phyloP scores from a whole-genome alignment of 176 grass and related monocot species.

The Aegilops tauschii region DNA sequence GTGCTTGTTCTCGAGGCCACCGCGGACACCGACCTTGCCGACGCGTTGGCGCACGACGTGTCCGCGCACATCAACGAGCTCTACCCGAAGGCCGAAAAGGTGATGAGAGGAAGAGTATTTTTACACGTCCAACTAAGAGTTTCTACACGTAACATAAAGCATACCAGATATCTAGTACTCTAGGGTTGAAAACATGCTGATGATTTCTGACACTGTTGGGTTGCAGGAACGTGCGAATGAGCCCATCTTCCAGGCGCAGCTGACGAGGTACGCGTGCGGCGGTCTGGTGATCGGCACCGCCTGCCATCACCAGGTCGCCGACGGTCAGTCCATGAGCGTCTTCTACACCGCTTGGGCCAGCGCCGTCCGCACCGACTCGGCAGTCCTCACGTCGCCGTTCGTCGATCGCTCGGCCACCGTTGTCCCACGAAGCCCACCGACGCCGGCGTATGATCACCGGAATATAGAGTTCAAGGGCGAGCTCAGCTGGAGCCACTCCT shows the following conservation, averaged over 20 bases:
- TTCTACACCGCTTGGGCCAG: not conserved
- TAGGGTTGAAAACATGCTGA: not conserved
- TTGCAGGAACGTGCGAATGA: not conserved
- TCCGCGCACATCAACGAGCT: not conserved
- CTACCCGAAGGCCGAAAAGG: not conserved
- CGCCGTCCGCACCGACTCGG: not conserved
- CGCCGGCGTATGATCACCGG: too few species aligned
- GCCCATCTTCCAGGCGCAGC: not conserved
- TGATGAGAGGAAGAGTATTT: not conserved
- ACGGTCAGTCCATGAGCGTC: not conserved
- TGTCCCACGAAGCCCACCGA: too few species aligned
- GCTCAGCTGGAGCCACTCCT: too few species aligned
- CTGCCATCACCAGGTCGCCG: not conserved
- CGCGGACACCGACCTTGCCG: not conserved
- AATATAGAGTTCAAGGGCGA: too few species aligned
- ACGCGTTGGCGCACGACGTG: not conserved
- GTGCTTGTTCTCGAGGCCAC: not conserved
- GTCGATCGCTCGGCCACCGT: too few species aligned
- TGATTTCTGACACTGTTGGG: not conserved
- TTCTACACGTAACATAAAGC: too few species aligned
- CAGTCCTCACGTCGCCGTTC: too few species aligned
- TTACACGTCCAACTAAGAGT: too few species aligned
- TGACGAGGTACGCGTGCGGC: not conserved
- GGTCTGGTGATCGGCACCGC: not conserved
- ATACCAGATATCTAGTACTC: too few species aligned